phyloP scores from a whole-genome alignment of 2,329 filamentous ascomycete genomes.

The Cytospora piceicola region DNA sequence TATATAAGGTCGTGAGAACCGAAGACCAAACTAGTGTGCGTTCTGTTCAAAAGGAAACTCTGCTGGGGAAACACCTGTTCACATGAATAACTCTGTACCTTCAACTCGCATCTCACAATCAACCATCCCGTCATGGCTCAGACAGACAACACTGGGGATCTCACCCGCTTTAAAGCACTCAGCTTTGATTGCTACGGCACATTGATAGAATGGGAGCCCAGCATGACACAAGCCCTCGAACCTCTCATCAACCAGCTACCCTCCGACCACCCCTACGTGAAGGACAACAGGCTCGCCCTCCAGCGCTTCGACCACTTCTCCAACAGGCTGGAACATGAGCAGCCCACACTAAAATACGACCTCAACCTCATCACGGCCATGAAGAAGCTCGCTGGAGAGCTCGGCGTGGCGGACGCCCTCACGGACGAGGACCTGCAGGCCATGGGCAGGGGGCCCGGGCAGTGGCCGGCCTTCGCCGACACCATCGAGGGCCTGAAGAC shows the following conservation, averaged over 20 bases:
- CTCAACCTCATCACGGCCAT: conserved; percentile 58
- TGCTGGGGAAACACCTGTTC: no score
- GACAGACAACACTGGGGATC: conserved; percentile 25
- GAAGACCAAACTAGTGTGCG: neutral
- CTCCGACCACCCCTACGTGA: conserved; percentile 41
- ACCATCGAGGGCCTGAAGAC: conserved; percentile 56
- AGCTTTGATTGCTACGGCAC: conserved; percentile 83
- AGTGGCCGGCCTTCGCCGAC: conserved; percentile 63
- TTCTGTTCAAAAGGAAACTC: neutral
- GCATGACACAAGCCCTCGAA: conserved; percentile 58
- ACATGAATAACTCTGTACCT: neutral
- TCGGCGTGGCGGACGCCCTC: conserved; percentile 41
- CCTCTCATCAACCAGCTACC: conserved; percentile 53
- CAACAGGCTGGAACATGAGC: conserved; percentile 54
- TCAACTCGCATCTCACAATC: neutral
- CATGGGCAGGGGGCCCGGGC: conserved; percentile 56
- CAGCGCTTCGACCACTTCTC: conserved; percentile 50
- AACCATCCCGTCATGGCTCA: conserved; percentile 16
- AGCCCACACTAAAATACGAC: conserved; percentile 63
- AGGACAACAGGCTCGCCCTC: conserved; percentile 47
- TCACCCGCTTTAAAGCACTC: conserved; percentile 47
- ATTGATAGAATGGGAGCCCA: conserved; percentile 77
- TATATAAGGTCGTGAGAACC: neutral
- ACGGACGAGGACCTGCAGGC: conserved; percentile 46
- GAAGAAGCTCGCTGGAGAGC: conserved; percentile 49